Base-by-base conservation (phyloP, 768 basidiomycete genomes). In the Mycena pura region DNA sequence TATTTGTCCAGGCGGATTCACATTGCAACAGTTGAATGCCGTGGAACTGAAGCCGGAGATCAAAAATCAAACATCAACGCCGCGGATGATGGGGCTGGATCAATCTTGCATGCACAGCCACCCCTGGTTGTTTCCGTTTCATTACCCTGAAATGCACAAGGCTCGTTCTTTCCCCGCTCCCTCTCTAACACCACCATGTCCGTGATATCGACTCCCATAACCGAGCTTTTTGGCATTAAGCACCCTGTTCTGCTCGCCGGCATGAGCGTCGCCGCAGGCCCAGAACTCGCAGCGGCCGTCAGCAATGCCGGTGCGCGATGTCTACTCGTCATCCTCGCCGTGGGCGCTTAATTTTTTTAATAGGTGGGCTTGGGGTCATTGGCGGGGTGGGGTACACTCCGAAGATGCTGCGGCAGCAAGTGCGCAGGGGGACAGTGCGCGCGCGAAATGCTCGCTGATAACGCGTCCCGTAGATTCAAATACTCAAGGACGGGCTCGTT, bases 201-300 rank as follows among this genome's bases (percentile, higher is more conserved):
- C 54, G 70, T 73, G 39, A 81, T 89, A 49, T 69, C 77, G n/a
- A 89, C 87, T 2, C 84, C 86, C 8, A 76, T 89, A 60, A 89
- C 88, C 29, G 76, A 87, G 67, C 73, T 89, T 50, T 89, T 89
- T 71, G 79, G 79, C 47, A 86, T 89, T 68, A 78, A 84, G 70
- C 88, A 89, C 63, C 88, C 88, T 32, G 80, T 89, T 64, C 32
- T 63, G 9, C 50, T 63, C 11, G 62, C 62, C 0, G 93, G 77
- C 25, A 80, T 79, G 79, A 76, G 79, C 59, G 75, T 77, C 13
- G 77, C 75, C 62, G 82, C 83, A 56, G 83, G 83, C 6, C 82
- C 95, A 17, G 93, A 95, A 73, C 86, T 96, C 24, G 95, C 94
- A 17, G 95, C 95, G 38, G 95, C 93, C 36, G 95, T 96, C 57